phyloP scores from a whole-genome alignment of 2,329 filamentous ascomycete genomes.

The Leptographium flavum region DNA sequence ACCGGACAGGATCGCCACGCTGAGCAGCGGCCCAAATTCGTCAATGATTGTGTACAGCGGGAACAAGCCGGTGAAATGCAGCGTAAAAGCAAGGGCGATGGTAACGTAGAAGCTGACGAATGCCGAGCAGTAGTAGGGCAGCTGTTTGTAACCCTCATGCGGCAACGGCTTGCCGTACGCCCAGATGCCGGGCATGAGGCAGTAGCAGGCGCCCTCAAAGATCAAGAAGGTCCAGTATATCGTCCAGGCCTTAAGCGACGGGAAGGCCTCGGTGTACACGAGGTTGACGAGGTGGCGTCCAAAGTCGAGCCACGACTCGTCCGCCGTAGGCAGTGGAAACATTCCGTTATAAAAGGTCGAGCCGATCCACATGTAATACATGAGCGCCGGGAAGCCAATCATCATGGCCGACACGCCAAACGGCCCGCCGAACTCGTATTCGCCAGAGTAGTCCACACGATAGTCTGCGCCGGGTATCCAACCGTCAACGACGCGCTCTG shows the following conservation, averaged over 20 bases:
- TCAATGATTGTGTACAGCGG: conserved; percentile 85
- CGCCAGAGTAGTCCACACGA: conserved; percentile 47
- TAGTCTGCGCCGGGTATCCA: conserved; percentile 46
- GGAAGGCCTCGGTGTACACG: conserved; percentile 74
- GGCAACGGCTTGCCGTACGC: conserved; percentile 77
- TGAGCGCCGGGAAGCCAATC: conserved; percentile 81
- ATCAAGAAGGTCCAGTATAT: conserved; percentile 94
- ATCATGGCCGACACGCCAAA: conserved; percentile 73
- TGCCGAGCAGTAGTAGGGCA: conserved; percentile 89
- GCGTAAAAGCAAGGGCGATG: conserved; percentile 50
- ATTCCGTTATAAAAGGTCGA: conserved; percentile 84
- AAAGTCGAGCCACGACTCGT: conserved; percentile 59
- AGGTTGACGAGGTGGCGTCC: conserved; percentile 53
- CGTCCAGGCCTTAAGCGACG: conserved; percentile 66
- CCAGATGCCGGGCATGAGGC: conserved; percentile 74
- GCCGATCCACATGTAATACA: conserved; percentile 99
- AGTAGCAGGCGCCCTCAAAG: conserved; percentile 71
- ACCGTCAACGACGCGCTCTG: conserved; percentile 31
- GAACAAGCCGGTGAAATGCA: conserved; percentile 78
- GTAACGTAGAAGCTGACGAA: conserved; percentile 80
- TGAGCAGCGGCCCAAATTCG: conserved; percentile 86
- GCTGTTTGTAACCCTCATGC: conserved; percentile 69
- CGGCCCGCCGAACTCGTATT: conserved; percentile 78
- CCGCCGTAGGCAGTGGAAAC: conserved; percentile 51
- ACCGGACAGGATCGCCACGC: conserved; percentile 82